Base-by-base conservation (phyloP, 306 rosid genomes). In the Citrullus amarus region DNA sequence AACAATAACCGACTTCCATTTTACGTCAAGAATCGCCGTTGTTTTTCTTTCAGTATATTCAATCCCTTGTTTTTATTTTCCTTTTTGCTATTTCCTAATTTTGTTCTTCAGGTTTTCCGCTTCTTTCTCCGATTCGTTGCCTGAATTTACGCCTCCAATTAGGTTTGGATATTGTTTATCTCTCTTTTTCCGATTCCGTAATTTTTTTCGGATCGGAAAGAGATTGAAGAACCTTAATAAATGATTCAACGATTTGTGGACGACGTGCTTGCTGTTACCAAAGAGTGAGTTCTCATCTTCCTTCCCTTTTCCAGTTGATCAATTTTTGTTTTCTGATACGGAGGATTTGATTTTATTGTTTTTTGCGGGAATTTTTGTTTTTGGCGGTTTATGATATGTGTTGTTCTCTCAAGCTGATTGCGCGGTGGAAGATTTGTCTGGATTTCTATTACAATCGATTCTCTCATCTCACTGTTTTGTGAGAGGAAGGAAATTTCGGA, bases 171-270 rank as follows among this genome's bases (percentile, higher is more conserved):
- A 22, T 77, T 14, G 65, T 53, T 78, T 62, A 25, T 71, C 73
- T 43, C 39, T 51, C 71, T 59, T 41, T 62, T 30, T 78, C 60
- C 60, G 80, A 61, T 61, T 76, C 60, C 80, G 43, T 72, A 48
- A 46, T 22, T 46, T 46, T 69, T 46, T 30, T 17, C 76, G 79
- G 70, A 44, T 81, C 46, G 39, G 76, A 34, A 36, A 36, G 20
- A 51, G n/a, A 56, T 67, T 66, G 65, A 51, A 79, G 58, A 56
- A 56, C 38, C 30, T 18, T 34, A 28, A 72, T 72, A 81, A 54
- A 89, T 89, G 87, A 89, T 92, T 81, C 91, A 89, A 77, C 88
- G 88, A 13, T 80, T 86, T 80, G 93, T 89, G 63, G 97, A 90
- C 86, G 84, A 82, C 70, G 83, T 69, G 74, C 89, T 92, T 63